phyloP scores from a whole-genome alignment of 306 rosid species.

The Neltuma alba region DNA sequence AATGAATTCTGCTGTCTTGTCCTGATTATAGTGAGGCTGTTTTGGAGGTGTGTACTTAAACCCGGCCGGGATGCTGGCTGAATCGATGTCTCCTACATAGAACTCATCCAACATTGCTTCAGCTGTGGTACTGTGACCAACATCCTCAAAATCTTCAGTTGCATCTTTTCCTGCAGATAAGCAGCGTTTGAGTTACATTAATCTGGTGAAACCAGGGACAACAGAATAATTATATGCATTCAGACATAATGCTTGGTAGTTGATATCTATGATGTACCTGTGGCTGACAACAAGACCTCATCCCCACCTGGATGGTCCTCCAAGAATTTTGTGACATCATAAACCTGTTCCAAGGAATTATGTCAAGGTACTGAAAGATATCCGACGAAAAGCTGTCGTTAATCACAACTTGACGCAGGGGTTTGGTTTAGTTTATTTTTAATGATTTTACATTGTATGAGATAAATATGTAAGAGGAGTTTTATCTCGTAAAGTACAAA shows the following conservation, averaged over 20 bases:
- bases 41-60: conserved; percentile 51
- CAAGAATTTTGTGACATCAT: conserved; percentile 73
- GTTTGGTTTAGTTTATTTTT: too few species aligned
- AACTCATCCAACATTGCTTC: conserved; percentile 69
- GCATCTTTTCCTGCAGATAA: conserved; percentile 74
- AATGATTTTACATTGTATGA: too few species aligned
- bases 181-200: conserved; percentile 7
- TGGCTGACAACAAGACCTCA: conserved; percentile 67
- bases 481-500: too few species aligned
- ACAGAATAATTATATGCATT: background rate
- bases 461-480: too few species aligned
- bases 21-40: conserved; percentile 60
- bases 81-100: conserved; percentile 68
- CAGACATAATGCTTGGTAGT: background rate
- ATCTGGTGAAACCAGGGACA: background rate
- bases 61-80: conserved; percentile 45
- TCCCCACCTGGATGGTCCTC: conserved; percentile 97
- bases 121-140: conserved; percentile 76
- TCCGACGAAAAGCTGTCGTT: background rate
- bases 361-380: conserved; percentile 21
- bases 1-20: conserved; percentile 51
- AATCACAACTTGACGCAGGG: background rate
- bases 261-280: conserved; percentile 56
- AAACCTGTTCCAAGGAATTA: conserved; percentile 55
- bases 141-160: conserved; percentile 72